Conservation (phyloP, 1,284 basidiomycete genomes). For the Cystobasidium slooffiae region DNA sequence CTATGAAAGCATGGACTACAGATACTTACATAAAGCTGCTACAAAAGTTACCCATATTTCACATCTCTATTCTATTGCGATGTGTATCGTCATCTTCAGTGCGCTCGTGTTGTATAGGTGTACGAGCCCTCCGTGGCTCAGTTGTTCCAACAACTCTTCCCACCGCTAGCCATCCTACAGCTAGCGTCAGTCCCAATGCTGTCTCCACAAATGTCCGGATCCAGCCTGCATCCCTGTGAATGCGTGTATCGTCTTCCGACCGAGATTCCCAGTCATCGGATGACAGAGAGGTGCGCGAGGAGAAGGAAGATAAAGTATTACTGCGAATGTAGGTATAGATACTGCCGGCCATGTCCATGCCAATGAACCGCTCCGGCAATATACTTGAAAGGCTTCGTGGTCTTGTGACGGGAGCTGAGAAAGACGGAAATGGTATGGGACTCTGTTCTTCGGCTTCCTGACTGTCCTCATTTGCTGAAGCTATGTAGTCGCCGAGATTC, state of each 20-base stretch:
- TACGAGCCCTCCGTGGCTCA: not conserved
- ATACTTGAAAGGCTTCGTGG: not conserved
- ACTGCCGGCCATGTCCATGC: slow-evolving; percentile 4
- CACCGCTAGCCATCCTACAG: slow-evolving; percentile 14
- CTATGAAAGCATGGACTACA: not conserved
- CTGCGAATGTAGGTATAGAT: slow-evolving; percentile 17
- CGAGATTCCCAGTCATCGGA: slow-evolving; percentile 12
- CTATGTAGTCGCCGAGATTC: not conserved
- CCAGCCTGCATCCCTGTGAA: not conserved
- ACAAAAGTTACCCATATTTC: not conserved
- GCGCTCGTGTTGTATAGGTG: not conserved
- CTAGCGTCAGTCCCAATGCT: slow-evolving; percentile 8
- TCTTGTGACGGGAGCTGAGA: not conserved
- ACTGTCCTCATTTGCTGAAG: not conserved
- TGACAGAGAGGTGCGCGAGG: slow-evolving; percentile 18
- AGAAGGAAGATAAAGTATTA: slow-evolving; percentile 12
- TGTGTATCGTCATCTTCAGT: too few species aligned
- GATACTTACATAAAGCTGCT: not conserved
- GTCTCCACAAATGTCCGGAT: slow-evolving; percentile 1
- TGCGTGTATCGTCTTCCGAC: not conserved
- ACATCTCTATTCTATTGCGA: slow-evolving; percentile 6
- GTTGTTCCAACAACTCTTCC: slow-evolving; percentile 21
- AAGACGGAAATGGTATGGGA: not conserved
- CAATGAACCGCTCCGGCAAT: not conserved
- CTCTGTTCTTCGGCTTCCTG: not conserved